A percentile compares a stretch with the other conserved stretches of the same genome.
phyloP scores from a whole-genome alignment of 768 basidiomycete species.

The Russula virescens region DNA sequence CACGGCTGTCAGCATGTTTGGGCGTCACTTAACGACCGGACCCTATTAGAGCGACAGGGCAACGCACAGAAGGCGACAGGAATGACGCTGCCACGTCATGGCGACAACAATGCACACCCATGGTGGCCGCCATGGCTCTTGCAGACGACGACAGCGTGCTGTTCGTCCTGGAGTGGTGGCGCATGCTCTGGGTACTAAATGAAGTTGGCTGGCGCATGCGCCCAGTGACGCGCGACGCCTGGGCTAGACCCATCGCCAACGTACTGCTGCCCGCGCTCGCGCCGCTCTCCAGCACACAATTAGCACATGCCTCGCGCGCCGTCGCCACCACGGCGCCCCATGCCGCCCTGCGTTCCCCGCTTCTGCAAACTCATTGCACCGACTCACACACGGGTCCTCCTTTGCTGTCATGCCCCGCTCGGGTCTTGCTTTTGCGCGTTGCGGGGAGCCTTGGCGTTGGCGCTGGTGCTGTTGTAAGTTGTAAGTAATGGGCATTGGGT shows the following conservation, averaged over 20 bases:
- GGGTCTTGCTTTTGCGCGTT: too few relatives aligned
- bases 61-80: not conserved
- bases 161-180: slow-evolving; percentile 18
- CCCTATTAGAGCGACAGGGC: too few relatives aligned
- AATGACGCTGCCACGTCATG: not conserved
- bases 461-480: too few relatives aligned
- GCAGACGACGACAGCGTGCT: slow-evolving; percentile 9
- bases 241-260: slow-evolving; percentile 8
- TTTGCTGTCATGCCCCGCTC: too few relatives aligned
- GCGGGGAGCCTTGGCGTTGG: too few relatives aligned
- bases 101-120: slow-evolving; percentile 11
- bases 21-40: too few relatives aligned
- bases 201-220: slow-evolving; percentile 22
- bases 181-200: slow-evolving; percentile 18
- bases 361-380: too few relatives aligned
- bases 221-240: slow-evolving; percentile 10
- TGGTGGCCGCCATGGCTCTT: slow-evolving; percentile 4
- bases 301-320: not conserved
- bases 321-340: not conserved
- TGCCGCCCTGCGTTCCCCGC: too few relatives aligned
- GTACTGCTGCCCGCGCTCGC: slow-evolving; percentile 19
- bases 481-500: too few relatives aligned
- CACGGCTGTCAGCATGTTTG: slow-evolving; percentile 3
- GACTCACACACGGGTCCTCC: too few relatives aligned
- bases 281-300: slow-evolving; percentile 12